Conservation (phyloP, 495 filamentous ascomycete species). For the Penicillium pulvis region DNA sequence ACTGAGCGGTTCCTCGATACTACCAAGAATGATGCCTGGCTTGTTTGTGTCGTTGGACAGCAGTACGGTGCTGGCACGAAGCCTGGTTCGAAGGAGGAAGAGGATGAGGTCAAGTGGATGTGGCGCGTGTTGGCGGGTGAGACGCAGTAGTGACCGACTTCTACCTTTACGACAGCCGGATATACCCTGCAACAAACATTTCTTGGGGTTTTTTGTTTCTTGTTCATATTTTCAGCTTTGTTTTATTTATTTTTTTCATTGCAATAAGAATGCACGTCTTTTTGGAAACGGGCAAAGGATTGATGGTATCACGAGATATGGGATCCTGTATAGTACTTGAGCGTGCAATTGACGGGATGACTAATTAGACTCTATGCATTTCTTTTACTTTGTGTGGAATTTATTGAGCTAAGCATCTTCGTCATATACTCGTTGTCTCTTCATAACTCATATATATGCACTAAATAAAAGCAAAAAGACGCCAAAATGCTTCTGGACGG, state of each 20-base stretch:
- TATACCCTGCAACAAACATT: slow-evolving; percentile 20
- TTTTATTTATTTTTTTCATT: slow-evolving; percentile 1
- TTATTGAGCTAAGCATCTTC: not conserved
- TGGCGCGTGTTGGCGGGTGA: slow-evolving; percentile 43
- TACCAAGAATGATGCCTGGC: slow-evolving; percentile 70
- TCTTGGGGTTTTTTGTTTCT: not conserved
- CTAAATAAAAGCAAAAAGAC: slow-evolving; percentile 2
- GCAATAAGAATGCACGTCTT: slow-evolving; percentile 3
- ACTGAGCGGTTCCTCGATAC: slow-evolving; percentile 68
- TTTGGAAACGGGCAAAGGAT: slow-evolving; percentile 16
- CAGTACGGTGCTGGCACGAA: slow-evolving; percentile 60
- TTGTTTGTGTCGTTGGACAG: slow-evolving; percentile 91
- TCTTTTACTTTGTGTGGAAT: no score
- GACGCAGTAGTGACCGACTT: slow-evolving; percentile 17
- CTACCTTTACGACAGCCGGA: slow-evolving; percentile 11
- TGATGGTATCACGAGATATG: slow-evolving; percentile 25
- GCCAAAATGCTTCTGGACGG: slow-evolving; percentile 17
- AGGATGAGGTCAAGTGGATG: slow-evolving; percentile 47
- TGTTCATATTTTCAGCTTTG: not conserved
- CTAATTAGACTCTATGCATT: not conserved
- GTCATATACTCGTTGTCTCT: slow-evolving; percentile 1
- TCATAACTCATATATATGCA: slow-evolving; percentile 9
- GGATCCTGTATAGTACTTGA: slow-evolving; percentile 32
- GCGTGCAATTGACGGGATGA: slow-evolving; percentile 21
- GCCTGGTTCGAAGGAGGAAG: slow-evolving; percentile 44